A percentile compares a stretch with the other conserved stretches of the same genome.
Evolutionary conservation across 2,329 filamentous ascomycete species (phyloP).

Genomic region (Apiospora aurea): DNA sequence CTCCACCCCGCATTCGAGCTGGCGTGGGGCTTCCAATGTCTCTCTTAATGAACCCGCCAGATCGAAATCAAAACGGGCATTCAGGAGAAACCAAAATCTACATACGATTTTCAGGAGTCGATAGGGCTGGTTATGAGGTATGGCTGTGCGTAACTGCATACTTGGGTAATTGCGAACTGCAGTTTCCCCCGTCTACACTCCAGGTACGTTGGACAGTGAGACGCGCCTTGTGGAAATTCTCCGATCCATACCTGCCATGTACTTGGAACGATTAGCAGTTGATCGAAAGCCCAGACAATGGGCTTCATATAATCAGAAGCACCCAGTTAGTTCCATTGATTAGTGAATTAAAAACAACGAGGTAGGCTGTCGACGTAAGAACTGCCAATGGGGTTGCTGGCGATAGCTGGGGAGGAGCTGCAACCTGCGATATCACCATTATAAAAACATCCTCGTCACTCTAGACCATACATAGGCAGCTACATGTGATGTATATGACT

Average conservation of each 20-base stretch:
- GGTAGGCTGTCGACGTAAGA: neutral
- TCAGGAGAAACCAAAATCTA: neutral
- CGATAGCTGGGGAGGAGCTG: no score
- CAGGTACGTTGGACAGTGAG: neutral
- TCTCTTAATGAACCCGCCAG: neutral
- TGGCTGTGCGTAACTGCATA: no score
- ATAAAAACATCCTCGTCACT: neutral
- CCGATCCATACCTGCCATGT: no score
- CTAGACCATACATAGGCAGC: neutral
- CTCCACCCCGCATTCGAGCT: constrained; percentile 3
- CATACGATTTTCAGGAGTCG: neutral
- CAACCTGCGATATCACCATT: neutral
- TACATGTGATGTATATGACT: neutral
- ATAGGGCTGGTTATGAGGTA: neutral
- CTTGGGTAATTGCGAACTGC: neutral
- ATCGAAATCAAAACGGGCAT: neutral
- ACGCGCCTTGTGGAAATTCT: neutral
- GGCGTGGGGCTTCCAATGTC: constrained; percentile 6
- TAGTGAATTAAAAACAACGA: neutral
- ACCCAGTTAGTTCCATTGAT: neutral
- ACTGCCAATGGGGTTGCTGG: neutral
- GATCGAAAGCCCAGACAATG: no score
- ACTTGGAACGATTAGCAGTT: no score
- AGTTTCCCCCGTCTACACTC: neutral
- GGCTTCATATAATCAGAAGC: neutral